Conservation (phyloP, 2,329 filamentous ascomycete species). For the Trichoderma sp. region DNA sequence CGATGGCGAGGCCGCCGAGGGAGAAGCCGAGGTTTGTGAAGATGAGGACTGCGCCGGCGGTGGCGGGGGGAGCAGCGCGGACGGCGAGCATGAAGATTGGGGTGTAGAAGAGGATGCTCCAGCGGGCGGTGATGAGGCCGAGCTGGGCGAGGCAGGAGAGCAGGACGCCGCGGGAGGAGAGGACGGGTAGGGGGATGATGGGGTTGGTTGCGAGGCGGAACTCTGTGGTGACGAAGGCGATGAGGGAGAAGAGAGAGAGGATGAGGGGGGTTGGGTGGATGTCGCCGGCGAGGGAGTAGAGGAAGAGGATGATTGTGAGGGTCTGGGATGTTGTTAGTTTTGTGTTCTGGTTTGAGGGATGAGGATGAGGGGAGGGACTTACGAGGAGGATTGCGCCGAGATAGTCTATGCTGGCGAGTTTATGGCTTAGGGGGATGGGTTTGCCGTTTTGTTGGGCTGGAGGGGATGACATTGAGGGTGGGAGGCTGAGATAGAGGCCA, state of each 20-base stretch:
- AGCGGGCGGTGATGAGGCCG: conserved; percentile 76
- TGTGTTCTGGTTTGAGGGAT: background rate
- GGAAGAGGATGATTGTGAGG: conserved; percentile 64
- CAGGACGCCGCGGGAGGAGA: conserved; percentile 67
- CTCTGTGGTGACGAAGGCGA: conserved; percentile 62
- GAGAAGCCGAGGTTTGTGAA: conserved; percentile 82
- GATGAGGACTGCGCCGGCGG: conserved; percentile 72
- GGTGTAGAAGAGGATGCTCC: conserved; percentile 76
- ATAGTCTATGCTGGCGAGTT: conserved; percentile 60
- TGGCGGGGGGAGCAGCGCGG: conserved; percentile 64
- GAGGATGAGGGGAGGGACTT: conserved; percentile 26
- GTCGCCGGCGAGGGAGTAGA: conserved; percentile 65
- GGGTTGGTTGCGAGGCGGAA: conserved; percentile 62
- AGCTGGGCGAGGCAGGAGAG: conserved; percentile 72
- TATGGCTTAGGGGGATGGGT: background rate
- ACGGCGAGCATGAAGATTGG: conserved; percentile 79
- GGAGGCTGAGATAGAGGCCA: conserved; percentile 64
- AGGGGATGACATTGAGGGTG: conserved; percentile 31
- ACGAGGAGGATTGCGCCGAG: conserved; percentile 66
- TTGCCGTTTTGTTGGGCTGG: background rate
- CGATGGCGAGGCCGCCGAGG: conserved; percentile 67
- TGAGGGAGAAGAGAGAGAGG: conserved; percentile 51
- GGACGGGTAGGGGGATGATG: conserved; percentile 69
- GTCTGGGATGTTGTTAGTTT: conserved; percentile 41
- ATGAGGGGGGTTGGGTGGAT: conserved; percentile 60